These are phyloP conservation scores for Talaromyces wortmannii DNA, from an alignment of 495 filamentous ascomycete genomes.

Conservation along the genomic window DNA sequence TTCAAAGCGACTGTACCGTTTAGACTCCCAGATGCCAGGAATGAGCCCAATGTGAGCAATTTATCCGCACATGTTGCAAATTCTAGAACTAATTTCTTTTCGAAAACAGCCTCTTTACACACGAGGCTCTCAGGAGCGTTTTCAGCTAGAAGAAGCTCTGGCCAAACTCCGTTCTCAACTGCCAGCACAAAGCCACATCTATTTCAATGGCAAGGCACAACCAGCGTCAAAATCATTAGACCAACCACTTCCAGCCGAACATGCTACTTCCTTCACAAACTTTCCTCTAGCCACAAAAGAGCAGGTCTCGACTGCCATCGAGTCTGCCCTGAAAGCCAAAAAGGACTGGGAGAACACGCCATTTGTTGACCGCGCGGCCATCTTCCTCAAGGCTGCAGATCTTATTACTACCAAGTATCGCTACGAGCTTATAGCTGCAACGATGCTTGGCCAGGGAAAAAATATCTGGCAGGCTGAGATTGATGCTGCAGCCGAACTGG, in stretches of 20 bases:
- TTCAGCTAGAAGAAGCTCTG: constrained; percentile 58
- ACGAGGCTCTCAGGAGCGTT: constrained; percentile 63
- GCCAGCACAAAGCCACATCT: constrained; percentile 36
- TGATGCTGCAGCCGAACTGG: constrained; percentile 84
- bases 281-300: constrained; percentile 67
- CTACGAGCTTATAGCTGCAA: constrained; percentile 87
- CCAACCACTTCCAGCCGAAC: constrained; percentile 71
- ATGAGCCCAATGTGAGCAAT: constrained; percentile 28
- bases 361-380: constrained; percentile 79
- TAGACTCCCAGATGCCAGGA: constrained; percentile 26
- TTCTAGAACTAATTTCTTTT: not conserved
- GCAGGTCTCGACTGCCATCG: constrained; percentile 67
- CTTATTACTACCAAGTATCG: constrained; percentile 82
- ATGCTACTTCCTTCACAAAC: constrained; percentile 60
- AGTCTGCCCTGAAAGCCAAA: constrained; percentile 75
- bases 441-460: constrained; percentile 94
- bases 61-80: not conserved
- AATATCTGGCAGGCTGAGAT: constrained; percentile 97
- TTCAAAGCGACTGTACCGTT: constrained; percentile 24
- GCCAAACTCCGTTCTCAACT: constrained; percentile 39
- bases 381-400: constrained; percentile 93
- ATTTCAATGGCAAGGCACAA: constrained; percentile 52
- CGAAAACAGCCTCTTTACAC: constrained; percentile 62
- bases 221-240: constrained; percentile 15
- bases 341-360: constrained; percentile 72